Evolutionary conservation across 768 basidiomycete species (phyloP), one percentile per base, ranked within the genome.

Genomic region (Russula sp.): DNA sequence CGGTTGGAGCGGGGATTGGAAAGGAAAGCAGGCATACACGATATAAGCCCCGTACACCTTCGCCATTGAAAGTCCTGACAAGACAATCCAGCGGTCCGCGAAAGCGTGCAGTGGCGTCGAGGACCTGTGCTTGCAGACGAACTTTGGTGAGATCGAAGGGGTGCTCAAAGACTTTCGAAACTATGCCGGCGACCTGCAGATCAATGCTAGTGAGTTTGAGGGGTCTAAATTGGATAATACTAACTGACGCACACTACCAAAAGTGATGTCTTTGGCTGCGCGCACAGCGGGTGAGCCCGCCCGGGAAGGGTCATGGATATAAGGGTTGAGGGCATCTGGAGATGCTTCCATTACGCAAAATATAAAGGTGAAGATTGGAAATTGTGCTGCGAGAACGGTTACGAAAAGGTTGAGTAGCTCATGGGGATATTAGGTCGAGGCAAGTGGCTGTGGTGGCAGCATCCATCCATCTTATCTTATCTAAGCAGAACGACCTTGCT

Each of bases 141-240:
- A 97, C 95, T 76, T 97, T 98, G 59, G 93, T 88, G 39, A 98
- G 82, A 74, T 98, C 95, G 69, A 96, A 93, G 0, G 96, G 96
- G 71, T 97, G 93, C 75, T 96, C 94, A 65, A 97, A 86, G 16
- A 93, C 77, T 74, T 93, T 91, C 22, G 93, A 87, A 9, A 82
- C 77, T 78, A 96, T 93, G 29, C 95, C 95, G 58, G 94, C 91
- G 58, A 84, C 74, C 91, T 93, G 35, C 14, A 22, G 8, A 39
- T 9, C 13, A n/a, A n/a, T 53, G 59, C 51, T 9, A 39, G 34
- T 35, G 10, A 20, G 11, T 25, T 38, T 7, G 20, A 9, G 35
- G 20, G 16, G 32, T 32, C 43, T 25, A 35, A 32, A 46, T 8
- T 22, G 13, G 22, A 45, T 22, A 36, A 8, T 16, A 1, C 20